Percentiles rank a stretch among this genome's conserved stretches.
phyloP scores from a whole-genome alignment of 106 monocot species.

The Agapanthus africanus region DNA sequence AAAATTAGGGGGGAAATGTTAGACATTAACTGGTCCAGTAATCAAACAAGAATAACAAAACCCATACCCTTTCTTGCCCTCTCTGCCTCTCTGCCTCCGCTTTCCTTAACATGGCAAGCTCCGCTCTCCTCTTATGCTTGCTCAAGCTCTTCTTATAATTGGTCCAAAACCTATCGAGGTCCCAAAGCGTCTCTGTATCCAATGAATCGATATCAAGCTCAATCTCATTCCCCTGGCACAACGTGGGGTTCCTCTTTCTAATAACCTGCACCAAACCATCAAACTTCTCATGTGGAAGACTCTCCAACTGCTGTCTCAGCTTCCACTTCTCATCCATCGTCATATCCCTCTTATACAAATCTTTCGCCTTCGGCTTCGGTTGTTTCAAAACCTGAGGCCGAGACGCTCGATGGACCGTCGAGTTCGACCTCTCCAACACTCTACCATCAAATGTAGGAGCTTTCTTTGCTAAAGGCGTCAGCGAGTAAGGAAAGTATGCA shows the following conservation, averaged over 20 bases:
- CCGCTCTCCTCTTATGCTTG: conserved; percentile 66
- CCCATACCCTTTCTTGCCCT: conserved; percentile 30
- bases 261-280: conserved; percentile 61
- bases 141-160: conserved; percentile 77
- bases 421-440: conserved; percentile 63
- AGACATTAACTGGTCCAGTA: conserved; percentile 10
- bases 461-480: conserved; percentile 7
- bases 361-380: conserved; percentile 73
- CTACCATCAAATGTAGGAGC: conserved; percentile 15
- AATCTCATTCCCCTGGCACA: conserved; percentile 62
- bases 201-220: conserved; percentile 72
- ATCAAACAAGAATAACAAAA: not conserved
- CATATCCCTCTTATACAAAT: conserved; percentile 69
- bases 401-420: conserved; percentile 22
- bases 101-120: conserved; percentile 43
- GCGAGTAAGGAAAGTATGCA: conserved; percentile 15
- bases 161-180: conserved; percentile 73
- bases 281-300: conserved; percentile 53
- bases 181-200: conserved; percentile 74
- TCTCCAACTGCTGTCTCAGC: conserved; percentile 46
- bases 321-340: conserved; percentile 65
- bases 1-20: conserved; percentile 26
- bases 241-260: conserved; percentile 47
- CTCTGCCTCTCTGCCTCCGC: conserved; percentile 15
- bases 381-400: conserved; percentile 39